These are phyloP conservation scores for Grosmannia clavigera DNA, from an alignment of 2,329 filamentous ascomycete species.

Conservation along the genomic window DNA sequence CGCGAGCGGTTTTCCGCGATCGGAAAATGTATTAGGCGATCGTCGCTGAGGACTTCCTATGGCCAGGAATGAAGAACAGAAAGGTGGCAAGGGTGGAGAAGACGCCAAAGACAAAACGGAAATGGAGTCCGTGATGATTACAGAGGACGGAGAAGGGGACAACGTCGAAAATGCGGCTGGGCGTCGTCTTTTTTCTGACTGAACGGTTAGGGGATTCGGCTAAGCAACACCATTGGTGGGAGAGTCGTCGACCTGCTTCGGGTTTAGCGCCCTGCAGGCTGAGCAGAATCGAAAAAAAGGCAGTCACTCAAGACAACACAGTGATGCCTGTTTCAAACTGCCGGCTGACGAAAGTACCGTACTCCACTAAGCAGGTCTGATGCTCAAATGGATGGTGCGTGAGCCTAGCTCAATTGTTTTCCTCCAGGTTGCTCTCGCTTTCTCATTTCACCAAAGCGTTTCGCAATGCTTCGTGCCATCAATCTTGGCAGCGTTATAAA, in stretches of 20 bases:
- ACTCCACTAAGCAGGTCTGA: background rate
- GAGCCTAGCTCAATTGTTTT: background rate
- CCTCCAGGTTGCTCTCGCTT: background rate
- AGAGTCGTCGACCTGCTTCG: background rate
- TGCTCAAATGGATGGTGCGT: background rate
- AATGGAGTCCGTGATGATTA: conserved; percentile 4
- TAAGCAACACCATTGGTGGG: conserved; percentile 7
- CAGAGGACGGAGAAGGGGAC: conserved; percentile 2
- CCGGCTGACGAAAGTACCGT: background rate
- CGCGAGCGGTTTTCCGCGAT: background rate
- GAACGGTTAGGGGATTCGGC: conserved; percentile 3
- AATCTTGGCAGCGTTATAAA: background rate
- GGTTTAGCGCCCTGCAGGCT: conserved; percentile 7
- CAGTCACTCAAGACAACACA: background rate
- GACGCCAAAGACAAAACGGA: background rate
- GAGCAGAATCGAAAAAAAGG: background rate
- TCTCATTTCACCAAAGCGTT: background rate
- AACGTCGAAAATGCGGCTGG: conserved; percentile 13
- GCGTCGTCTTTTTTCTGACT: conserved; percentile 10
- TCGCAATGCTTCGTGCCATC: too few species aligned
- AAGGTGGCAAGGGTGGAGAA: background rate
- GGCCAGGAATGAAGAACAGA: conserved; percentile 8
- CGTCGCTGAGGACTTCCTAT: conserved; percentile 4
- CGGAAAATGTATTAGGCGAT: background rate
- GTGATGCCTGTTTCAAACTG: background rate